phyloP scores from a whole-genome alignment of 106 monocot genomes.

The Gastrodia elata region DNA sequence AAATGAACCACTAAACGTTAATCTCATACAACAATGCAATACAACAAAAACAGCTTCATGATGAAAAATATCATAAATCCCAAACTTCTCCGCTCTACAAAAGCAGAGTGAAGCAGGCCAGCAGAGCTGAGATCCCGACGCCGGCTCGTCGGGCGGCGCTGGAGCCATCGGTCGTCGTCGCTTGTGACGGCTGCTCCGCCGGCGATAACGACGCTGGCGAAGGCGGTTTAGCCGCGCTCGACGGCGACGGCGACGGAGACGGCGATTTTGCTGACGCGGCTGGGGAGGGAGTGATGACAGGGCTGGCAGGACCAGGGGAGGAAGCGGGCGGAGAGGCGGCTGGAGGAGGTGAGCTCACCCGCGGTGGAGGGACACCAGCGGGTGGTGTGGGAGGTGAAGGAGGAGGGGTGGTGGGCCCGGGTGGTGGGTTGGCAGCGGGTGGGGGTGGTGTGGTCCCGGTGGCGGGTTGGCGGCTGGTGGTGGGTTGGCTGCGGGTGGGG shows the following conservation, averaged over 20 bases:
- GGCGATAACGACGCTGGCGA: not conserved
- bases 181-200: not conserved
- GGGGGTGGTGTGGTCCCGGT: not conserved
- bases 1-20: not conserved
- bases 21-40: not conserved
- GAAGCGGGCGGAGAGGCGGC: not conserved
- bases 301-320: not conserved
- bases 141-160: not conserved
- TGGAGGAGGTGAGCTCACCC: not conserved
- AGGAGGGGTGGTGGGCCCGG: not conserved
- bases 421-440: not conserved
- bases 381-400: not conserved
- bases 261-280: not conserved
- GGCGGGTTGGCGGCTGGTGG: not conserved
- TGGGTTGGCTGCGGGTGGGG: not conserved
- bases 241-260: not conserved
- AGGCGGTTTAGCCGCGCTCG: not conserved
- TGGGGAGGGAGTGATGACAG: not conserved
- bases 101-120: not conserved
- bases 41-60: not conserved
- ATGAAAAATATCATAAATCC: not conserved
- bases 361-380: not conserved
- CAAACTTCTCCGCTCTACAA: not conserved
- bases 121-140: not conserved
- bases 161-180: not conserved